Base-by-base conservation (phyloP, 441 rosid species). In the Erodium texanum region DNA sequence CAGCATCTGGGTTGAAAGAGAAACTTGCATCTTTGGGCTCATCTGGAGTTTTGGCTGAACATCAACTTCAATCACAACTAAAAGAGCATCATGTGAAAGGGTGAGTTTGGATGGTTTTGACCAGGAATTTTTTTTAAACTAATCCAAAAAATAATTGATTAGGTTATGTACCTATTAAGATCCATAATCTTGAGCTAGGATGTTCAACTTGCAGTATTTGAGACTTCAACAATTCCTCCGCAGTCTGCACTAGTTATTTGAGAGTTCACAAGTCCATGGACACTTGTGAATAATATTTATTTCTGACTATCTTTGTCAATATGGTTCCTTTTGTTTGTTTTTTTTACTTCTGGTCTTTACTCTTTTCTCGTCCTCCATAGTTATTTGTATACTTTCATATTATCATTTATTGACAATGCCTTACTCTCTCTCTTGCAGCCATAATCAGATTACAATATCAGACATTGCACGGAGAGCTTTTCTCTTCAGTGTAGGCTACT, bases 401-500 rank as follows among this genome's bases (percentile, higher is more conserved):
- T 12, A 18, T 70, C 14, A 19, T 32, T 73, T 22, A 19, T 34
- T 72, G 71, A 71, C 64, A 69, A 50, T 20, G 74, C 63, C 18
- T 65, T 74, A 23, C 68, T 66, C 38, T 75, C 38, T 75, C 79
- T 80, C 59, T 80, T 73, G 82, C 87, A 86, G 95, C 81, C 93
- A 88, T 75, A 83, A 74, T 77, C 93, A 92, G 71, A 86, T 90
- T 69, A 90, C 97, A 73, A 92, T 90, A 71, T 79, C 96, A 62
- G 99, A 95, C 80, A 84, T 95, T 77, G 98, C 99, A 73, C 83
- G 99, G 84, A 95, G 87, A 84, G 98, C 99, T 14, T 90, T 95
- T 77, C 91, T 95, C 56, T 85, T 89, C 78, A 92, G 97, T 77
- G 99, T 95, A 34, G 23, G 23, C 34, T 62, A 24, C 29, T 20